A percentile compares a stretch with the other conserved stretches of the same genome.
phyloP scores from a whole-genome alignment of 2,329 filamentous ascomycete genomes.

The Fusarium nurragi region DNA sequence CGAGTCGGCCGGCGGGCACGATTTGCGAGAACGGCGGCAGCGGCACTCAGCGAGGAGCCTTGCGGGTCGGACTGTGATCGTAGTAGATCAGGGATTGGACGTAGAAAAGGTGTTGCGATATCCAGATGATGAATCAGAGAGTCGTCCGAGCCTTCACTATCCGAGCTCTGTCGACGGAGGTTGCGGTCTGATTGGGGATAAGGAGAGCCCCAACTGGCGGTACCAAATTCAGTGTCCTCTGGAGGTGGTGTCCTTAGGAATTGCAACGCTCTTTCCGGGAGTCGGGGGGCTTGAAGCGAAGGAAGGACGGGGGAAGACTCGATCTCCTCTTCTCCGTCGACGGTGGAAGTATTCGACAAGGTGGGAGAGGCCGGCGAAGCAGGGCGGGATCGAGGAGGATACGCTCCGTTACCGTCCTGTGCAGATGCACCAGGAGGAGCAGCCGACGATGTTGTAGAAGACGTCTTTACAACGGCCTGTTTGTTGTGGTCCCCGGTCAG shows the following conservation, averaged over 20 bases:
- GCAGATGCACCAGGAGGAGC: conserved; percentile 67
- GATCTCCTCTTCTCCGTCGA: conserved; percentile 64
- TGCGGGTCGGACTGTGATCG: conserved; percentile 45
- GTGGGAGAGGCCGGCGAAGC: conserved; percentile 64
- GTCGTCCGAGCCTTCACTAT: conserved; percentile 68
- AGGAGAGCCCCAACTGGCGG: conserved; percentile 91
- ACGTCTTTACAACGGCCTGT: conserved; percentile 63
- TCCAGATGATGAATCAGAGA: conserved; percentile 69
- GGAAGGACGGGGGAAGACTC: conserved; percentile 68
- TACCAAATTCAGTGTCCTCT: conserved; percentile 63
- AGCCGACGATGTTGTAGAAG: conserved; percentile 59
- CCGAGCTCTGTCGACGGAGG: conserved; percentile 61
- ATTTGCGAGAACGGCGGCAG: conserved; percentile 71
- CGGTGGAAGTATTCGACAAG: conserved; percentile 70
- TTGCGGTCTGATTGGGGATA: conserved; percentile 74
- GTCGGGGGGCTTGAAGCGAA: conserved; percentile 65
- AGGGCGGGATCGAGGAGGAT: conserved; percentile 47
- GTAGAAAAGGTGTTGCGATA: conserved; percentile 70
- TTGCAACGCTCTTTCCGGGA: conserved; percentile 65
- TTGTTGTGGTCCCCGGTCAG: conserved; percentile 39
- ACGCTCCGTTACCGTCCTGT: conserved; percentile 63
- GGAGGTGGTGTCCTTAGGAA: conserved; percentile 64
- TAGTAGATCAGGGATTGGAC: conserved; percentile 61
- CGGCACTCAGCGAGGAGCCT: conserved; percentile 57
- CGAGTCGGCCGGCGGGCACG: conserved; percentile 66